Percentiles rank a stretch among this genome's conserved stretches.
Evolutionary conservation across 2,329 filamentous ascomycete genomes (phyloP).

Genomic region (Cryphonectria radicalis): DNA sequence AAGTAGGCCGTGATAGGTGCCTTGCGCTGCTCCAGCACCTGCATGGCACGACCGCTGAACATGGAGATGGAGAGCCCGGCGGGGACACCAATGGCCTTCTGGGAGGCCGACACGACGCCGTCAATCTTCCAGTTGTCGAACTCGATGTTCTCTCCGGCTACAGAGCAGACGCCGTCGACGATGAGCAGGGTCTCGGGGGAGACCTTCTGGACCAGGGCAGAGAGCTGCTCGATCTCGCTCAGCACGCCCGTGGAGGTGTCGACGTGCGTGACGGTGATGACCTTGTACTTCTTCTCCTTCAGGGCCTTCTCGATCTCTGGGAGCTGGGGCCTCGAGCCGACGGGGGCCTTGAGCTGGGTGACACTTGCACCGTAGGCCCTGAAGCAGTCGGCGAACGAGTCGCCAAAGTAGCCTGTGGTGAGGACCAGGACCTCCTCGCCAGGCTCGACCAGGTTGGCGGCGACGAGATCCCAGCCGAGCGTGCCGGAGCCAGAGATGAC

Average conservation of each 20-base stretch:
- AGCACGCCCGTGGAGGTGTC: conserved; percentile 97
- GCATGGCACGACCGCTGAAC: conserved; percentile 86
- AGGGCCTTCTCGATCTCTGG: conserved; percentile 87
- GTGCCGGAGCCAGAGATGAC: conserved; percentile 94
- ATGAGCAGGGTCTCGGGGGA: conserved; percentile 90
- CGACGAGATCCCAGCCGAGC: conserved; percentile 93
- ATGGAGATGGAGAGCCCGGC: conserved; percentile 94
- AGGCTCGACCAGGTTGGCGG: conserved; percentile 88
- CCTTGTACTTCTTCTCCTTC: conserved; percentile 89
- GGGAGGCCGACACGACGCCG: conserved; percentile 88
- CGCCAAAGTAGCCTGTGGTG: conserved; percentile 96
- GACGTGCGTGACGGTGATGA: conserved; percentile 93
- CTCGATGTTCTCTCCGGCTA: conserved; percentile 91
- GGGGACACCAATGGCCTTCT: conserved; percentile 96
- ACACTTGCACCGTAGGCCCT: conserved; percentile 88
- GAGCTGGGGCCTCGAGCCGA: conserved; percentile 85
- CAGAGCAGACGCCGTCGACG: conserved; percentile 96
- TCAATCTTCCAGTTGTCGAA: conserved; percentile 97
- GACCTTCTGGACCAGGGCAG: conserved; percentile 81
- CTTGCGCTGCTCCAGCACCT: conserved; percentile 79
- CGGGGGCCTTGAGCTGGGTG: conserved; percentile 85
- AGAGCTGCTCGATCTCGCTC: conserved; percentile 83
- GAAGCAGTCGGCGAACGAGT: conserved; percentile 92
- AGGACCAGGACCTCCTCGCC: conserved; percentile 91
- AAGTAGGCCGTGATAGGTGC: conserved; percentile 87